A percentile compares a stretch with the other conserved stretches of the same genome.
phyloP scores from a whole-genome alignment of 495 filamentous ascomycete genomes.

The Bathelium albidoporum region DNA sequence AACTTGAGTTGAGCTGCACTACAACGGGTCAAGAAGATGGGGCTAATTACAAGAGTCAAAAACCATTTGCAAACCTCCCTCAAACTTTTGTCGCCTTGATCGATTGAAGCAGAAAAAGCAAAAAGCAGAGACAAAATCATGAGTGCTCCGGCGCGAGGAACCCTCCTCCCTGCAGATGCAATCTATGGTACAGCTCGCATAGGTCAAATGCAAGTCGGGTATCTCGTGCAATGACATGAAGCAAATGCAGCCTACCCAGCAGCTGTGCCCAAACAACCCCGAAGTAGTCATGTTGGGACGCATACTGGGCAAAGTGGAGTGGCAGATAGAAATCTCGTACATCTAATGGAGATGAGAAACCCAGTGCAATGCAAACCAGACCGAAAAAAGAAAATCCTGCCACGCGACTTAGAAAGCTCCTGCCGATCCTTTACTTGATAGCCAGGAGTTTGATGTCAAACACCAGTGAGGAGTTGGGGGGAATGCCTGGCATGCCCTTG shows the following conservation, averaged over 20 bases:
- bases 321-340: not conserved
- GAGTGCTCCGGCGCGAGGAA: constrained; percentile 4
- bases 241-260: constrained; percentile 1
- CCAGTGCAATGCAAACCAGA: not conserved
- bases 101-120: too few species aligned
- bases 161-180: constrained; percentile 21
- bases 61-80: not conserved
- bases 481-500: constrained; percentile 68
- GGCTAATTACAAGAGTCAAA: not conserved
- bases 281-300: not conserved
- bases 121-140: not conserved
- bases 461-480: constrained; percentile 75
- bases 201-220: constrained; percentile 21
- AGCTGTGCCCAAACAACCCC: not conserved
- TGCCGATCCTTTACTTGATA: constrained; percentile 36
- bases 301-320: not conserved
- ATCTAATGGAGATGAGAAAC: not conserved
- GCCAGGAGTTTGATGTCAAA: constrained; percentile 89
- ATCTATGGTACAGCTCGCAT: constrained; percentile 4
- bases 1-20: not conserved
- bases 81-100: not conserved
- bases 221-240: constrained; percentile 7
- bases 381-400: not conserved
- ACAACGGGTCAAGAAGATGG: not conserved
- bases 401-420: not conserved